Conservation (phyloP, 2,329 filamentous ascomycete species). For the Escovopsis sp. region DNA sequence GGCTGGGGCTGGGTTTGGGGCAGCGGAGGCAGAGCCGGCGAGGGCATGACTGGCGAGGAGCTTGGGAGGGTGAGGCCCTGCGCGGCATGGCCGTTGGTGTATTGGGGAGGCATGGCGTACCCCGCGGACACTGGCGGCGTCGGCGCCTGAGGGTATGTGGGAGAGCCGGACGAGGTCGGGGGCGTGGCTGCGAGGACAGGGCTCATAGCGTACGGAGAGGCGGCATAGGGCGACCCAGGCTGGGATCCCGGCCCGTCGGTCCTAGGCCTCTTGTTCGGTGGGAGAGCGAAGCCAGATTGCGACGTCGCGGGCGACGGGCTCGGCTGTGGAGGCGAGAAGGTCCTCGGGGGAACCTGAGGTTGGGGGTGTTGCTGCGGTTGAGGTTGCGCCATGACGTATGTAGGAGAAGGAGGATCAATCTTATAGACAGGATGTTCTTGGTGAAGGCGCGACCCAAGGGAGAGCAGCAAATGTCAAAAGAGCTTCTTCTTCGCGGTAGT, state of each 20-base stretch:
- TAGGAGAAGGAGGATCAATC: too few species aligned
- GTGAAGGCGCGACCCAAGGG: too few species aligned
- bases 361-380: constrained; percentile 37
- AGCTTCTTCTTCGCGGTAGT: constrained; percentile 3
- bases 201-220: constrained; percentile 34
- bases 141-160: constrained; percentile 19
- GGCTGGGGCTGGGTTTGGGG: constrained; percentile 1
- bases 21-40: constrained; percentile 16
- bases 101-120: constrained; percentile 18
- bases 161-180: constrained; percentile 21
- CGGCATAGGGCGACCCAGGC: constrained; percentile 45
- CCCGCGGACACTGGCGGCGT: constrained; percentile 16
- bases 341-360: constrained; percentile 31
- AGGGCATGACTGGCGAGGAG: constrained; percentile 14
- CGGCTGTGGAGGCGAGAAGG: constrained; percentile 47
- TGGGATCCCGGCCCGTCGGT: constrained; percentile 52
- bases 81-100: constrained; percentile 23
- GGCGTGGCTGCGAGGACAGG: constrained; percentile 28
- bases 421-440: too few species aligned
- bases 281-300: constrained; percentile 39
- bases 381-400: constrained; percentile 46
- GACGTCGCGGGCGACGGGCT: constrained; percentile 45
- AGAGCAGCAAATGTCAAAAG: too few species aligned
- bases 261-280: constrained; percentile 50
- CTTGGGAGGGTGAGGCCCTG: constrained; percentile 21